A percentile compares a stretch with the other conserved stretches of the same genome.
Evolutionary conservation across 805 yeast species (phyloP).

Genomic region (Dipodascus albidus): DNA sequence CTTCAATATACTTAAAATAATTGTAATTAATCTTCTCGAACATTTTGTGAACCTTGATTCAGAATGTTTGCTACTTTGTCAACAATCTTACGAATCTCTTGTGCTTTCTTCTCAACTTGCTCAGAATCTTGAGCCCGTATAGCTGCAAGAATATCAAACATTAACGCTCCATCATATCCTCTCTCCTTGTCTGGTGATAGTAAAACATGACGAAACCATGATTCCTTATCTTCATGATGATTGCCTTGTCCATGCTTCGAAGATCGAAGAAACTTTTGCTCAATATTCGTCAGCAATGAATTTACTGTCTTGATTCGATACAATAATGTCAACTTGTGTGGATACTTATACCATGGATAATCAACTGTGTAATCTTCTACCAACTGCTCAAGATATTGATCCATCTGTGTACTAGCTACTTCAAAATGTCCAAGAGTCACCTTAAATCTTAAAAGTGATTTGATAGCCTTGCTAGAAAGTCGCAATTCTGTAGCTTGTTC

Average conservation of each 20-base stretch:
- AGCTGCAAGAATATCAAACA: background rate
- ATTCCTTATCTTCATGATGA: background rate
- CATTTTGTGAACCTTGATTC: background rate
- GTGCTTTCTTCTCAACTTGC: background rate
- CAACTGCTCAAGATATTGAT: constrained; percentile 34
- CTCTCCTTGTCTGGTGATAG: background rate
- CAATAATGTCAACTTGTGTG: constrained; percentile 16
- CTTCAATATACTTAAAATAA: too few species aligned
- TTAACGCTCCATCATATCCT: background rate
- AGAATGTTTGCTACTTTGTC: background rate
- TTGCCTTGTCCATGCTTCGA: background rate
- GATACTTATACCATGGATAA: constrained; percentile 60
- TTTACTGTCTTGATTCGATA: constrained; percentile 26
- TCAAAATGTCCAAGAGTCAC: constrained; percentile 17
- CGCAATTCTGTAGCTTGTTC: constrained; percentile 26
- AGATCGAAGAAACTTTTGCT: constrained; percentile 29
- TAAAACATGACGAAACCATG: background rate
- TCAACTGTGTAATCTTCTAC: constrained; percentile 46
- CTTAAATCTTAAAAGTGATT: constrained; percentile 12
- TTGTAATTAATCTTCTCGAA: too few species aligned
- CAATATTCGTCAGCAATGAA: constrained; percentile 31
- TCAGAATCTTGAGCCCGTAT: background rate
- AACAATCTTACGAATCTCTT: background rate
- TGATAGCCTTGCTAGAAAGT: constrained; percentile 10
- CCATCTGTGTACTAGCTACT: constrained; percentile 32